phyloP scores from a whole-genome alignment of 1,284 basidiomycete genomes.

The Limonomyces culmigenus region DNA sequence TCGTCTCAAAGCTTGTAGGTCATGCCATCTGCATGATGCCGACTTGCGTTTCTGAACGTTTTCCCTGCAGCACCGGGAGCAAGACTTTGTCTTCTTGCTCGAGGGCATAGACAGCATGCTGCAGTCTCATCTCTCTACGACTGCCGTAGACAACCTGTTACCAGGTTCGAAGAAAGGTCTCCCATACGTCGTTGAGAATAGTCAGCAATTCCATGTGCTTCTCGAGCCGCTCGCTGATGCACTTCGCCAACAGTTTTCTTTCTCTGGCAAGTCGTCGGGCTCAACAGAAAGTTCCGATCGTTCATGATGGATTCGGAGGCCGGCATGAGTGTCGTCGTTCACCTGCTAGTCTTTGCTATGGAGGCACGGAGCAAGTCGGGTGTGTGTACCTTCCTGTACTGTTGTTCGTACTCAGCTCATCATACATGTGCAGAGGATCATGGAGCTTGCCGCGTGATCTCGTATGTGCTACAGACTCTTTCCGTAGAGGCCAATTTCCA shows the following conservation, averaged over 20 bases:
- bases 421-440: slow-evolving; percentile 54
- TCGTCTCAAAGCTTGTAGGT: slow-evolving; percentile 76
- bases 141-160: slow-evolving; percentile 55
- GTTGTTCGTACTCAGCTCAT: slow-evolving; percentile 1
- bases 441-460: slow-evolving; percentile 76
- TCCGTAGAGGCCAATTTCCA: slow-evolving; percentile 70
- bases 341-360: slow-evolving; percentile 63
- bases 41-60: not conserved
- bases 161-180: slow-evolving; percentile 71
- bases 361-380: slow-evolving; percentile 85
- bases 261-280: slow-evolving; percentile 80
- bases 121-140: slow-evolving; percentile 61
- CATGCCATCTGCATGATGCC: slow-evolving; percentile 19
- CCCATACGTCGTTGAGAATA: slow-evolving; percentile 66
- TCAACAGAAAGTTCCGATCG: slow-evolving; percentile 89
- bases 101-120: slow-evolving; percentile 57
- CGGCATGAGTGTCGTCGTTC: slow-evolving; percentile 57
- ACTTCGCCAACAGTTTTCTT: slow-evolving; percentile 42
- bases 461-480: slow-evolving; percentile 84
- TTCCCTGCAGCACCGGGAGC: slow-evolving; percentile 55
- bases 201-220: slow-evolving; percentile 24
- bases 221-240: not conserved
- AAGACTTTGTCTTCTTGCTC: slow-evolving; percentile 75
- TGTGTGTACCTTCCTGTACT: slow-evolving; percentile 18
- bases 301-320: slow-evolving; percentile 68